A percentile compares a stretch with the other conserved stretches of the same genome.
phyloP scores from a whole-genome alignment of 208 protist genomes.

The Crithidia thermophila region DNA sequence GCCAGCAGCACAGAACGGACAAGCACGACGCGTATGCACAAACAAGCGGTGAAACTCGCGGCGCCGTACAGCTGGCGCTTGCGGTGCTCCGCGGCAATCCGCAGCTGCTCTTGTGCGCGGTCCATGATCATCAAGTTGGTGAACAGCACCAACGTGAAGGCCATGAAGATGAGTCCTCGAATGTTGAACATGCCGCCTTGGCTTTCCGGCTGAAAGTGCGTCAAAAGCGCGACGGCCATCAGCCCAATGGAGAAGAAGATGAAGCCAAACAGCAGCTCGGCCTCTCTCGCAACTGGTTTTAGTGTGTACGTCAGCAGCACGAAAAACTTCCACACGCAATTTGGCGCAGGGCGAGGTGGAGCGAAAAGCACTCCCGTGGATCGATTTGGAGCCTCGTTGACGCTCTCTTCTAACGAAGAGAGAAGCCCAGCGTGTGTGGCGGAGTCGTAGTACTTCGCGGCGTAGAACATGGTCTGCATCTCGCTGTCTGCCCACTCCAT shows the following conservation, averaged over 20 bases:
- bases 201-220: slow-evolving; percentile 44
- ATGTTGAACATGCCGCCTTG: slow-evolving; percentile 75
- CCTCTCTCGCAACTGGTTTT: slow-evolving; percentile 24
- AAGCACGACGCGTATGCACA: slow-evolving; percentile 38
- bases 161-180: slow-evolving; percentile 61
- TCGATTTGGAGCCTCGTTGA: neutral
- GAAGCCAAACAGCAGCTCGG: slow-evolving; percentile 27
- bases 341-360: slow-evolving; percentile 7
- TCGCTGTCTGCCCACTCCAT: slow-evolving; percentile 61
- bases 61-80: slow-evolving; percentile 54
- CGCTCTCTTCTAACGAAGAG: slow-evolving; percentile 7
- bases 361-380: neutral
- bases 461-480: slow-evolving; percentile 55
- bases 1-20: slow-evolving; percentile 40
- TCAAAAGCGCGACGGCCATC: slow-evolving; percentile 34
- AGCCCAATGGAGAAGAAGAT: slow-evolving; percentile 33
- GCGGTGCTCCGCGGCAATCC: slow-evolving; percentile 48
- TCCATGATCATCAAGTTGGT: slow-evolving; percentile 44
- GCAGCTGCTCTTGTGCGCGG: slow-evolving; percentile 36
- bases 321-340: slow-evolving; percentile 37
- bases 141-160: slow-evolving; percentile 56
- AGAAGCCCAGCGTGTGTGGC: slow-evolving; percentile 26
- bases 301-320: slow-evolving; percentile 48
- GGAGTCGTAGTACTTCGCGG: slow-evolving; percentile 65
- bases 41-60: slow-evolving; percentile 39